Percentiles rank a stretch among this genome's conserved stretches.
phyloP scores from a whole-genome alignment of 106 monocot genomes.

The Dendrobium huoshanense region DNA sequence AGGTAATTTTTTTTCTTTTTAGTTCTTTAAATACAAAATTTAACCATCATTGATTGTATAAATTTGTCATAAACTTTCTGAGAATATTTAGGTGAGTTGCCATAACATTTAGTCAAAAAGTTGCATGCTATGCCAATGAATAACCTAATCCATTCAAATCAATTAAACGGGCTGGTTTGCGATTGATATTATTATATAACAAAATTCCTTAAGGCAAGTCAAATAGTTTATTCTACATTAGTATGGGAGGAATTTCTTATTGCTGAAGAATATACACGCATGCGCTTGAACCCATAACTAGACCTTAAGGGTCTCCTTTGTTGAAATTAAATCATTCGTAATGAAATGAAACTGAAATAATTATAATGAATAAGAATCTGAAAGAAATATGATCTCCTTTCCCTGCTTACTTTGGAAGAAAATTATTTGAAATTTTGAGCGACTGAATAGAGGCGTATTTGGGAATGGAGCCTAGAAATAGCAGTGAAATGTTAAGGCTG shows the following conservation, averaged over 20 bases:
- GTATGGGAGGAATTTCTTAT: neutral
- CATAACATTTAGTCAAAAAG: neutral
- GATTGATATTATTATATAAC: neutral
- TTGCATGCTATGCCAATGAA: neutral
- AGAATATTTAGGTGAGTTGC: neutral
- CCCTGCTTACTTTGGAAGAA: neutral
- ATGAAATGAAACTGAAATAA: neutral
- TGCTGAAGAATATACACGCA: neutral
- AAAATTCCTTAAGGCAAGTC: neutral
- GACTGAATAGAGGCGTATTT: neutral
- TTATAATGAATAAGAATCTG: neutral
- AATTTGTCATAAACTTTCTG: neutral
- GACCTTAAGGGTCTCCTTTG: neutral
- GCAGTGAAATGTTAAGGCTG: neutral
- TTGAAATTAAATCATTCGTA: neutral
- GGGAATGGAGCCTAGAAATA: neutral
- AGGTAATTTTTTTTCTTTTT: slow-evolving; percentile 29
- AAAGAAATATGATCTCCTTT: neutral
- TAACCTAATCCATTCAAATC: neutral
- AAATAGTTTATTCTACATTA: neutral
- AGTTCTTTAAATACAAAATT: neutral
- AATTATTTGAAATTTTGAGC: neutral
- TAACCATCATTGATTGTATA: neutral
- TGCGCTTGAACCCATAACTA: neutral
- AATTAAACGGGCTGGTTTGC: neutral